A percentile compares a stretch with the other conserved stretches of the same genome.
These are phyloP conservation scores for Immersiporthe knoxdaviesiana DNA, from an alignment of 2,329 filamentous ascomycete species.

Conservation along the genomic window DNA sequence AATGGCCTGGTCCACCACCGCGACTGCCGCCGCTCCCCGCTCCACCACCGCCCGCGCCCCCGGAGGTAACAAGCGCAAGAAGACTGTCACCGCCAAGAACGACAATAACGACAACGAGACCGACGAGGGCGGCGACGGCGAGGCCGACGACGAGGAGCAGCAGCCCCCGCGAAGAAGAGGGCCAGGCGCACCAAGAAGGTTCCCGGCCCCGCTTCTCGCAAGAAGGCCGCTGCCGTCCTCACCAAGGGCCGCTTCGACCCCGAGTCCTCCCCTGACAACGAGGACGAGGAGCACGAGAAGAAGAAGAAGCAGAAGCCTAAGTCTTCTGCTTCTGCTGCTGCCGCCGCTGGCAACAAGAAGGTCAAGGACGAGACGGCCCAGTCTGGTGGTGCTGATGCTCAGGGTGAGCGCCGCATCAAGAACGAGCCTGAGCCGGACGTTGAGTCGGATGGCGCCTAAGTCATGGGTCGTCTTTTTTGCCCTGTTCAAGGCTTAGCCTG, in stretches of 20 bases:
- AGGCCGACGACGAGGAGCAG: background rate
- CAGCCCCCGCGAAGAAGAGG: slow-evolving; percentile 12
- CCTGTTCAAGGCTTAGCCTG: background rate
- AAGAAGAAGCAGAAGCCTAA: background rate
- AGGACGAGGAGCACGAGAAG: background rate
- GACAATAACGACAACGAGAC: background rate
- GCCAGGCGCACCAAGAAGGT: background rate
- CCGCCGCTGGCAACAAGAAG: background rate
- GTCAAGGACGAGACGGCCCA: background rate
- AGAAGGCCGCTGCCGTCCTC: background rate
- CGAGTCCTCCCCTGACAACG: background rate
- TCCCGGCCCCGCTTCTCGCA: slow-evolving; percentile 1
- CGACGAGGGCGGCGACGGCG: background rate
- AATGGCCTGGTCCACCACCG: slow-evolving; percentile 17
- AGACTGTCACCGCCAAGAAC: background rate
- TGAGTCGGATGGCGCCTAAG: background rate
- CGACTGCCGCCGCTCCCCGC: background rate
- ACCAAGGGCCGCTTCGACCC: background rate
- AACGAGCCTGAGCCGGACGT: slow-evolving; percentile 3
- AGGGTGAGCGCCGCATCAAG: background rate
- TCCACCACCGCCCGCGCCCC: slow-evolving; percentile 2
- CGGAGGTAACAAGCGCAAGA: slow-evolving; percentile 26
- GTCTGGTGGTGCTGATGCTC: background rate
- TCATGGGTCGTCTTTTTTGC: too few species aligned
- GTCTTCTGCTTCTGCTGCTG: background rate